Base-by-base conservation (phyloP, 2,329 filamentous ascomycete species). In the Phaeosphaeria sp. region DNA sequence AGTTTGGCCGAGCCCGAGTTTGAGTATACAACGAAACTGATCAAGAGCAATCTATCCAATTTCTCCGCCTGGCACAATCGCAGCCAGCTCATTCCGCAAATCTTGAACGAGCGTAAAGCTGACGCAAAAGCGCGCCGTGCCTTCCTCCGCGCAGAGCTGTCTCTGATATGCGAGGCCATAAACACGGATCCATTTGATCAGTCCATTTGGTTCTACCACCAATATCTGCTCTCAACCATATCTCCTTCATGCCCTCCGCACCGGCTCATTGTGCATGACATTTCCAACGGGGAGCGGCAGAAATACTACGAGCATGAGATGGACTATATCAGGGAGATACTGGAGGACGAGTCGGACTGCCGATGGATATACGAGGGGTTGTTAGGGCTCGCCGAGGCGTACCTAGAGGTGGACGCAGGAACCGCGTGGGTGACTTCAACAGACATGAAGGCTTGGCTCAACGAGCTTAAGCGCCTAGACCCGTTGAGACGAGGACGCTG, bases 11-110 rank as follows among this genome's bases (percentile, higher is more conserved):
- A 96, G 77, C 72, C 83, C 17, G 95, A 99, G 76, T 95, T 97
- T 65, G 87, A 86, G 36, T 98, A 97, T 77, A 97, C 95, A 1
- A 93, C 90, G 15, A 90, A 87, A 72, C 97, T 94, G 92, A 92
- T 97, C 68, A 81, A 84, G 42, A 81, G 79, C n/a, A 91, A 96
- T 68, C 82, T 99, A 48, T 96, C 91, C 42, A 99, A 99, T 75
- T 99, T 98, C 75, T 97, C 93, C 3, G 95, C 95, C 1, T 98
- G 95, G 94, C 95, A 99, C 75, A 90, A 90, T 72, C 88, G 95
- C 51, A 92, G 90, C 66, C 91, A 91, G 71, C 83, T 98, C 21
- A 95, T 97, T 54, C 87, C 91, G 43, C 85, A 86, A 42, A 78
- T 97, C 20, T 80, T 98, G 50, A 79, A 86, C 18, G 91, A 96